These are phyloP conservation scores for Flammula alnicola DNA, from an alignment of 1,284 basidiomycete genomes.

Conservation along the genomic window DNA sequence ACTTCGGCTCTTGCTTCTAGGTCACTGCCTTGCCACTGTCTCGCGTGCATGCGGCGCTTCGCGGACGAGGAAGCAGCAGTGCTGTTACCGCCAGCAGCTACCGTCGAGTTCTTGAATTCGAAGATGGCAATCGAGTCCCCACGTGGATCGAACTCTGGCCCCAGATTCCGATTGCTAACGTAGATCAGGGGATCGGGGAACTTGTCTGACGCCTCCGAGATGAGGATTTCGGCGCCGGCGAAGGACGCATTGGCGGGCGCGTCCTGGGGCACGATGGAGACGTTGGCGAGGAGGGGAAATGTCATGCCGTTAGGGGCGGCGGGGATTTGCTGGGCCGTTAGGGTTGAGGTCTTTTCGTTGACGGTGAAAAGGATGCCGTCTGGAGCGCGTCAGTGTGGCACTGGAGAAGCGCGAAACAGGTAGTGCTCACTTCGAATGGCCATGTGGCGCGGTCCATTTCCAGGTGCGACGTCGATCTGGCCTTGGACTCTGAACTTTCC, in stretches of 20 bases:
- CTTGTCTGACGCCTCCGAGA: slow-evolving; percentile 47
- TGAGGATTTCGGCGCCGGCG: slow-evolving; percentile 59
- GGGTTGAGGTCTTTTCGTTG: slow-evolving; percentile 64
- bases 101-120: slow-evolving; percentile 37
- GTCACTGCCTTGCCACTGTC: neutral
- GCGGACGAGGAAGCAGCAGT: neutral
- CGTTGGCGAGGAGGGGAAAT: slow-evolving; percentile 50
- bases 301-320: slow-evolving; percentile 48
- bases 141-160: slow-evolving; percentile 42
- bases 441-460: slow-evolving; percentile 65
- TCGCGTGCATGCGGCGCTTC: neutral
- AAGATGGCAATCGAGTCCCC: slow-evolving; percentile 69
- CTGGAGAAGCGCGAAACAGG: slow-evolving; percentile 15
- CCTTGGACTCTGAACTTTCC: slow-evolving; percentile 58
- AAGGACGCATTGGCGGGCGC: slow-evolving; percentile 44
- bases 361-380: slow-evolving; percentile 59
- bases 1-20: neutral
- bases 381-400: neutral
- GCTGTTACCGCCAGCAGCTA: neutral
- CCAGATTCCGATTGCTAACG: slow-evolving; percentile 64
- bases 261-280: slow-evolving; percentile 53
- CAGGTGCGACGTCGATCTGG: slow-evolving; percentile 56
- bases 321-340: slow-evolving; percentile 64
- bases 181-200: slow-evolving; percentile 61
- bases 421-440: slow-evolving; percentile 51